A percentile compares a stretch with the other conserved stretches of the same genome.
phyloP scores from a whole-genome alignment of 2,329 filamentous ascomycete genomes.

The Phialemonium atrogriseum region DNA sequence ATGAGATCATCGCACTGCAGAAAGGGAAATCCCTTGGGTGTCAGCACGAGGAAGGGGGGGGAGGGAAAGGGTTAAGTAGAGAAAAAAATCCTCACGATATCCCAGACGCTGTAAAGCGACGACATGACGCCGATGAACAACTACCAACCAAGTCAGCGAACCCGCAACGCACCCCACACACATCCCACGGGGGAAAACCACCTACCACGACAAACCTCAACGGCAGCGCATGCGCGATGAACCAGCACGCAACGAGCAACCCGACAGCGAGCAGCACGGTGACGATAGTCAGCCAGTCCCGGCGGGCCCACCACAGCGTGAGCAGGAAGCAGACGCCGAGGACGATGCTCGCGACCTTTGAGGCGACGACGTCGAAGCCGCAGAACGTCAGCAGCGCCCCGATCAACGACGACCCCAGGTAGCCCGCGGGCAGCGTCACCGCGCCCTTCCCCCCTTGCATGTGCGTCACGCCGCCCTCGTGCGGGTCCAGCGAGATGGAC shows the following conservation, averaged over 20 bases:
- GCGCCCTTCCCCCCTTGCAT: conserved; percentile 65
- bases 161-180: too few species aligned
- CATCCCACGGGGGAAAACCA: too few species aligned
- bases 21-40: not conserved
- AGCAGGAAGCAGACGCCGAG: conserved; percentile 67
- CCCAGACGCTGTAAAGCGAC: conserved; percentile 73
- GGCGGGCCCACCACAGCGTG: conserved; percentile 75
- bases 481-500: conserved; percentile 65
- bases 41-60: not conserved
- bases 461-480: conserved; percentile 70
- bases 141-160: too few species aligned
- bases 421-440: conserved; percentile 68
- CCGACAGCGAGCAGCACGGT: conserved; percentile 65
- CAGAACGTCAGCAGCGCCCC: conserved; percentile 71
- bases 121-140: conserved; percentile 80
- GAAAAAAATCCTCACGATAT: conserved; percentile 46
- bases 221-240: conserved; percentile 67
- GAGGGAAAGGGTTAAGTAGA: conserved; percentile 1
- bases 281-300: conserved; percentile 67
- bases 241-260: conserved; percentile 67
- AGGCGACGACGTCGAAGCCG: conserved; percentile 73
- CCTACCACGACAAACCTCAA: conserved; percentile 58
- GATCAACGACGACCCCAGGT: conserved; percentile 68
- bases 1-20: conserved; percentile 67
- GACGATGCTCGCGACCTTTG: conserved; percentile 68